Base-by-base conservation (phyloP, 164 flowering plant species). In the Chimonanthus salicifolius region DNA sequence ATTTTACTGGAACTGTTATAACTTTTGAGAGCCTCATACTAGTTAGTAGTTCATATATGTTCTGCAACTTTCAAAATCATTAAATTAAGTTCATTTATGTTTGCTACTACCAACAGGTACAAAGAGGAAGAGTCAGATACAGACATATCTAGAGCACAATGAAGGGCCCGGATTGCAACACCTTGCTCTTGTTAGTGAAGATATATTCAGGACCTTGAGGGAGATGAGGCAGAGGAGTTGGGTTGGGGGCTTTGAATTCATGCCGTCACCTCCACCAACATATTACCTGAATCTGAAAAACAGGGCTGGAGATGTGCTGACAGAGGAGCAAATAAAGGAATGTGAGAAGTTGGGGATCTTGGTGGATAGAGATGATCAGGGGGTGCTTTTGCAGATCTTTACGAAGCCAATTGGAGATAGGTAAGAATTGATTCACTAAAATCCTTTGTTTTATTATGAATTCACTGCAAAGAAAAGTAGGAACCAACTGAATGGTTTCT, bases 351-450 rank as follows among this genome's bases (percentile, higher is more conserved):
- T 93, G 84, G 97, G 95, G 81, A 85, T 93, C 76, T 73, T 93
- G 85, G 97, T 93, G 72, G 98, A 93, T 71, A 84, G 86, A 71
- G 98, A 93, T 78, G 94, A 89, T 80, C 94, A 90, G 79, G 98
- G 98, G 4, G 81, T 87, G 16, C 65, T 93, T 81, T 87, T 93
- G 15, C 98, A 93, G 84, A 89, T 93, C 54, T 93, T 93, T 84
- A 93, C 98, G 46, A 91, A 93, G 84, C 97, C 98, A 49, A 77
- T 93, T 6, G 98, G 98, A 6, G 98, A 93, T 71, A 88, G 98
- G 98, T 92, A 81, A 43, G 68, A 62, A 62, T 18, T 62, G 33
- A 65, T 7, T 11, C 44, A 65, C 65, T 63, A 8, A 4, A 54
- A 63, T 62, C 3, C 64, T 20, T 18, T 62, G 64, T 51, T 51